phyloP scores from a whole-genome alignment of 2,329 filamentous ascomycete species.

The Paraphaeosphaeria sporulosa region DNA sequence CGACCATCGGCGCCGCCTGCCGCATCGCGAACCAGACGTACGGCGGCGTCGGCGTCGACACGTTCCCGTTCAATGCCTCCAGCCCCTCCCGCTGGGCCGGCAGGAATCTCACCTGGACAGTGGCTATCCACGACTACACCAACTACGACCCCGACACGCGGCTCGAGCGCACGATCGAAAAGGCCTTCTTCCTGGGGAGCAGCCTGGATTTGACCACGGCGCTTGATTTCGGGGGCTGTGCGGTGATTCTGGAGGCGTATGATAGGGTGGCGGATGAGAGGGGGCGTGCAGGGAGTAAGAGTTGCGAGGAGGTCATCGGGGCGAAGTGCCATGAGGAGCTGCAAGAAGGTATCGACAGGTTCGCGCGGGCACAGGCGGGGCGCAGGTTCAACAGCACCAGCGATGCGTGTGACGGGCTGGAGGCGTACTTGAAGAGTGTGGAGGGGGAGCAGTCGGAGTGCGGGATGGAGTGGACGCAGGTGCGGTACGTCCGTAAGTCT shows the following conservation, averaged over 20 bases:
- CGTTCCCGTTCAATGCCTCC: too few relatives aligned
- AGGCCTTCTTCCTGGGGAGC: constrained; percentile 6
- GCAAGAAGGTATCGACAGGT: background rate
- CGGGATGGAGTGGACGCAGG: too few relatives aligned
- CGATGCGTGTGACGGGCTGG: background rate
- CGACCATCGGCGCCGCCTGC: too few relatives aligned
- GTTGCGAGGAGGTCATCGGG: background rate
- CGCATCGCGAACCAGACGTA: too few relatives aligned
- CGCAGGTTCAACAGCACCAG: background rate
- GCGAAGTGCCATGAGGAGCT: background rate
- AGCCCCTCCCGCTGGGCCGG: too few relatives aligned
- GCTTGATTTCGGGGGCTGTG: background rate
- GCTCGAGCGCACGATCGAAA: background rate
- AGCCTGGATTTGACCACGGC: background rate
- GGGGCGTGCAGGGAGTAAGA: background rate
- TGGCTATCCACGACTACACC: too few relatives aligned
- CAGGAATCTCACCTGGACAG: too few relatives aligned
- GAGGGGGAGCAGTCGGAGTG: background rate
- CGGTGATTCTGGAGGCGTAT: constrained; percentile 1
- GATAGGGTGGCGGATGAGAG: background rate
- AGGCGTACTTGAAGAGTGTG: background rate
- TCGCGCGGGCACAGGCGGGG: background rate
- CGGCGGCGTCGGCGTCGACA: too few relatives aligned
- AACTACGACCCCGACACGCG: too few relatives aligned
- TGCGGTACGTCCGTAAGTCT: too few relatives aligned